phyloP scores from a whole-genome alignment of 2,329 filamentous ascomycete species.

The Alternaria incomplexa region DNA sequence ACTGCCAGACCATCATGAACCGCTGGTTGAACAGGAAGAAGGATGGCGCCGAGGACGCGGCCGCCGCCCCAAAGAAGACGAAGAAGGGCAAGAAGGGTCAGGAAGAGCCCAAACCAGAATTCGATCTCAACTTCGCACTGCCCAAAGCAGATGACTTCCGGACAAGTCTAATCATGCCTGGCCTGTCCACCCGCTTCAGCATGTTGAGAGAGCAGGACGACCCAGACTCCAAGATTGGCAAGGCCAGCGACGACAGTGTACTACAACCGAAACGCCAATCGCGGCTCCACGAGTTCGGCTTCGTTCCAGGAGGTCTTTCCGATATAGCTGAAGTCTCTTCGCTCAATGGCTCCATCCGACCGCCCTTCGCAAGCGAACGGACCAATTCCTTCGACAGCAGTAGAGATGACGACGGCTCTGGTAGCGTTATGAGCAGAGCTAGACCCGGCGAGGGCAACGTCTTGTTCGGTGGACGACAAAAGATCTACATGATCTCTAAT shows the following conservation, averaged over 20 bases:
- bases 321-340: conserved; percentile 95
- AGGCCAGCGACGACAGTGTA: conserved; percentile 94
- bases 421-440: conserved; percentile 82
- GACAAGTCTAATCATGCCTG: conserved; percentile 94
- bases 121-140: conserved; percentile 76
- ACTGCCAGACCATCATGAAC: conserved; percentile 65
- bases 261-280: conserved; percentile 83
- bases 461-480: conserved; percentile 92
- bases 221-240: conserved; percentile 84
- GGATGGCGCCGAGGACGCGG: conserved; percentile 46
- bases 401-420: conserved; percentile 70
- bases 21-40: conserved; percentile 77
- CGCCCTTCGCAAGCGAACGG: conserved; percentile 66
- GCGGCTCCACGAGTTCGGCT: conserved; percentile 74
- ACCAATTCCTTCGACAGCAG: conserved; percentile 69
- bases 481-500: conserved; percentile 83
- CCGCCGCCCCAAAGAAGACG: conserved; percentile 34
- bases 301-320: conserved; percentile 64
- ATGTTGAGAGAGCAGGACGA: conserved; percentile 97
- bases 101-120: conserved; percentile 63
- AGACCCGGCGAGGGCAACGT: conserved; percentile 89
- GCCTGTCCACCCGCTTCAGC: conserved; percentile 91
- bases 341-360: conserved; percentile 60
- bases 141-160: conserved; percentile 89
- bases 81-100: conserved; percentile 61